Evolutionary conservation across 1,284 basidiomycete genomes (phyloP).

Genomic region (Xanthoconium separans): DNA sequence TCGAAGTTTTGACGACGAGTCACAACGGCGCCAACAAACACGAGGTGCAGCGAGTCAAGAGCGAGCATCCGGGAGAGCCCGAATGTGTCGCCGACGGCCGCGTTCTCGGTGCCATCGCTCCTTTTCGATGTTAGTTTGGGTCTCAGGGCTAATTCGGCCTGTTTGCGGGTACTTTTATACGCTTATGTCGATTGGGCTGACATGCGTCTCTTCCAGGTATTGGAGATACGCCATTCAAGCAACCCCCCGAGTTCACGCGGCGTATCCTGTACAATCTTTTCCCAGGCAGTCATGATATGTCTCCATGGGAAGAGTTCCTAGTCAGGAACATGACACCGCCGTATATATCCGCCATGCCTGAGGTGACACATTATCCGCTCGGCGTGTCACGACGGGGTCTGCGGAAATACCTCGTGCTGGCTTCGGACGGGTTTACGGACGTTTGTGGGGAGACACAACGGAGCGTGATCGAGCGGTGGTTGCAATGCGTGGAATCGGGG

Average conservation of each 20-base stretch:
- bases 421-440: conserved; percentile 68
- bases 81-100: conserved; percentile 60
- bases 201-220: conserved; percentile 45
- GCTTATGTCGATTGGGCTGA: conserved; percentile 8
- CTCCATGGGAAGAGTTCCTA: conserved; percentile 65
- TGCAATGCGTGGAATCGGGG: conserved; percentile 20
- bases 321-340: conserved; percentile 62
- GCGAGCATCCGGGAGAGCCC: conserved; percentile 64
- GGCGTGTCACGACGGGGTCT: conserved; percentile 27
- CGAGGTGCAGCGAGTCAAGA: conserved; percentile 56
- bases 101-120: conserved; percentile 69
- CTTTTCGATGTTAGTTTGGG: conserved; percentile 58
- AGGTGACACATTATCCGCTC: conserved; percentile 56
- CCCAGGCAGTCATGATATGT: conserved; percentile 59
- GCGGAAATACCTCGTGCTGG: conserved; percentile 56
- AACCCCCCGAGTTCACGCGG: conserved; percentile 65
- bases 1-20: conserved; percentile 53
- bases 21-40: conserved; percentile 64
- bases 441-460: conserved; percentile 50
- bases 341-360: conserved; percentile 64
- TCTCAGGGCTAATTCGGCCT: conserved; percentile 4
- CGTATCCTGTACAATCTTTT: conserved; percentile 65
- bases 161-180: background rate
- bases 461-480: conserved; percentile 48
- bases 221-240: conserved; percentile 70